Conservation (phyloP, 2,329 filamentous ascomycete species). For the Cryphonectria japonica region DNA sequence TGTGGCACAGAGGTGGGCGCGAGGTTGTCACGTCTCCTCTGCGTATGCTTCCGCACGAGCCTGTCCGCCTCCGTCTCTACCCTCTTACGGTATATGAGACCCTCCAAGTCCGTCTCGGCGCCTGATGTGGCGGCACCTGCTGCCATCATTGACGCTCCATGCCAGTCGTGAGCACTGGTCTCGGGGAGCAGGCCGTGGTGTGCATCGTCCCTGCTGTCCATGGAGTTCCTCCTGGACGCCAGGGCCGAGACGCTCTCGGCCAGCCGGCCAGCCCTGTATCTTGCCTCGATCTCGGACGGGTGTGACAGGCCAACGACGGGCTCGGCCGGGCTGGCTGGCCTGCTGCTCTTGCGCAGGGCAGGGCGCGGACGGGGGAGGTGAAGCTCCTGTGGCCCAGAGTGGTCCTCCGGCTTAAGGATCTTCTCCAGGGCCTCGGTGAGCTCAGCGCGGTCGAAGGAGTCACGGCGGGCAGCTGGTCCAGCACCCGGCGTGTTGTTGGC, state of each 20-base stretch:
- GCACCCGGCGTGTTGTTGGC: conserved; percentile 26
- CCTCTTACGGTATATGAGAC: conserved; percentile 25
- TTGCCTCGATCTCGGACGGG: conserved; percentile 40
- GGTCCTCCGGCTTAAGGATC: conserved; percentile 34
- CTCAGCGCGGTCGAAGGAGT: conserved; percentile 36
- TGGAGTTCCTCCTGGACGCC: conserved; percentile 36
- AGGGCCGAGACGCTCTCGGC: conserved; percentile 40
- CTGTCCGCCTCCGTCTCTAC: conserved; percentile 27
- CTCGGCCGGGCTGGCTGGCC: conserved; percentile 30
- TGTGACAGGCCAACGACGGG: conserved; percentile 27
- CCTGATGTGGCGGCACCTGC: conserved; percentile 10
- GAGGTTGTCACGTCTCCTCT: conserved; percentile 15
- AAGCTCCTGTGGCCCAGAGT: conserved; percentile 22
- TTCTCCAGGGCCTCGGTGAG: conserved; percentile 34
- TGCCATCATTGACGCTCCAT: not conserved
- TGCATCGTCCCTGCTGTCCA: conserved; percentile 30
- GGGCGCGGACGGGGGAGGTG: conserved; percentile 32
- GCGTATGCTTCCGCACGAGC: conserved; percentile 27
- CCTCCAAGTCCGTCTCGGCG: conserved; percentile 14
- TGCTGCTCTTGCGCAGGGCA: conserved; percentile 34
- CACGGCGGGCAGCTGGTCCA: conserved; percentile 27
- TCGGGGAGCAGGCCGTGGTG: conserved; percentile 14
- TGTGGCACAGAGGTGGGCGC: not conserved
- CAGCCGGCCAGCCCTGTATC: conserved; percentile 41
- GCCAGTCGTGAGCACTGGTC: conserved; percentile 13